Evolutionary conservation across 208 protist genomes (phyloP).

Genomic region (Leishmania martiniquensis): DNA sequence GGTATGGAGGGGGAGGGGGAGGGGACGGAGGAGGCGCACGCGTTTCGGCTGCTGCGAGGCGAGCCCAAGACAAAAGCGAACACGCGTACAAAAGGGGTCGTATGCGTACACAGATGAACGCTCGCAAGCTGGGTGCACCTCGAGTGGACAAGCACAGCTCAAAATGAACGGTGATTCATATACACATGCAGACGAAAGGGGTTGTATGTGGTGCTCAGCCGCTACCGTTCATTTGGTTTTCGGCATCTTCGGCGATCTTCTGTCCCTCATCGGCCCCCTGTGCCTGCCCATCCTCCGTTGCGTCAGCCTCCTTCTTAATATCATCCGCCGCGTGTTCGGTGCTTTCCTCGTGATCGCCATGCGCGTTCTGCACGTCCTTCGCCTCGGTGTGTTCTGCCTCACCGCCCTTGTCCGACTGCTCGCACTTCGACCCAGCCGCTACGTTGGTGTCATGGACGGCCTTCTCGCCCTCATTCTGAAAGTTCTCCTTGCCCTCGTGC

Average conservation of each 20-base stretch:
- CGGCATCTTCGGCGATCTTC: not conserved
- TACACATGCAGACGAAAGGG: not conserved
- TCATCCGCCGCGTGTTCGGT: constrained; percentile 5
- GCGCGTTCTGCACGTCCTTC: not conserved
- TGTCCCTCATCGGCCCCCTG: not conserved
- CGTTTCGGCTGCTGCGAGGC: not conserved
- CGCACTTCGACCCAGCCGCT: not conserved
- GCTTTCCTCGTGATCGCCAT: constrained; percentile 7
- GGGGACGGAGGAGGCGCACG: too few relatives aligned
- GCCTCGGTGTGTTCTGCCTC: not conserved
- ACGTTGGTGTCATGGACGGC: not conserved
- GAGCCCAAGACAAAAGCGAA: not conserved
- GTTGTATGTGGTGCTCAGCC: not conserved
- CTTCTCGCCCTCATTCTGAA: constrained; percentile 6
- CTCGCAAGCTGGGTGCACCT: too few relatives aligned
- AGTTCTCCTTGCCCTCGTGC: constrained; percentile 8
- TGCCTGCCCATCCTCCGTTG: not conserved
- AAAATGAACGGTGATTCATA: not conserved
- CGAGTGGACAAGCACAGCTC: not conserved
- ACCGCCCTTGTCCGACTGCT: not conserved
- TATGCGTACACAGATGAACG: too few relatives aligned
- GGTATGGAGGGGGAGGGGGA: not conserved
- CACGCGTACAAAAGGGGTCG: too few relatives aligned
- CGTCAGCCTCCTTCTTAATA: not conserved
- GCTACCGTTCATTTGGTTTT: not conserved